Base-by-base conservation (phyloP, 2,329 filamentous ascomycete species). In the Pseudovirgaria hyperparasitica region DNA sequence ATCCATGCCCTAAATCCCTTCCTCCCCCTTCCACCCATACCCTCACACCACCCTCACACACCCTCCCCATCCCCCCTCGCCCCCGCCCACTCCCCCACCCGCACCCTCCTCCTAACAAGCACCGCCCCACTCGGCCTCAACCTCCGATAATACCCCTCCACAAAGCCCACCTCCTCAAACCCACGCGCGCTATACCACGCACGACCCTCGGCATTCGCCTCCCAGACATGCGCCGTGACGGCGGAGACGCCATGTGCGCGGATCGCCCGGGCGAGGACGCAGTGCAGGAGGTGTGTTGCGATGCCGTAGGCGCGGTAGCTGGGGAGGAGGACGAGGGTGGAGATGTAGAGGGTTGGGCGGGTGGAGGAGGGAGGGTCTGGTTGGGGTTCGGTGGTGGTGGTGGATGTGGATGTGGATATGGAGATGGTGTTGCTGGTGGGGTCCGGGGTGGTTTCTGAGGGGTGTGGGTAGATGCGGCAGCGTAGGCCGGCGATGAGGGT, bases 151-250 rank as follows among this genome's bases (percentile, higher is more conserved):
- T 76, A 77, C 3, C 54, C 60, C 26, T 66, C 57, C 22, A 73
- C 60, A 27, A 61, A 50, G 3, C 55, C 57, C 11, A 63, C 52
- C 21, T 67, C 57, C 34, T 55, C 54, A 33, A 77, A 77, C 0
- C 66, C 69, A 4, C 70, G 57, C 34, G 65, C 63, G 23, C 48
- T 43, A 50, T 77, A 77, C 72, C 72, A 77, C 25, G 60, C 57
- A 36, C 72, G 39, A 0, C 61, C 72, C 25, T 73, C 70, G 11
- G 62, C 56, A 30, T 76, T 76, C 13, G 62, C 64, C 37, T 72
- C 70, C 61, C 74, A 76, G 1, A 76, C 71, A 46, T 77, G 72
- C 8, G 72, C 72, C 3, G 66, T 70, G 12, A 76, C 61, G 9
- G 52, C 57, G 8, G 48, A 50, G 15, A 68, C 61, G 15, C 61